Evolutionary conservation across 2,329 filamentous ascomycete genomes (phyloP).

Genomic region (Chalara sp.): DNA sequence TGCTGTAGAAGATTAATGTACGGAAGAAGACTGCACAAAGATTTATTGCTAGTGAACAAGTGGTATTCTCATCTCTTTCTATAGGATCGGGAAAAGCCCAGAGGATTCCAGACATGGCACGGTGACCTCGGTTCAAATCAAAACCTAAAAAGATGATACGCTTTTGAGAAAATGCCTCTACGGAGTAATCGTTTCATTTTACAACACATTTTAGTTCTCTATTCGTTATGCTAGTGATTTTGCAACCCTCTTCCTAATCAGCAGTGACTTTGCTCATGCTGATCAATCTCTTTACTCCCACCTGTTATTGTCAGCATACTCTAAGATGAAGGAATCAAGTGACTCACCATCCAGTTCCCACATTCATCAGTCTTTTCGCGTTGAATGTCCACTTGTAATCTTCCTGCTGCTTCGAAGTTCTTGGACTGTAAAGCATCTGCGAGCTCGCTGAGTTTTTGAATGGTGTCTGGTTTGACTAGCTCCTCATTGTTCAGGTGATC

Average conservation of each 20-base stretch:
- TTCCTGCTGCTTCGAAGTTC: constrained; percentile 62
- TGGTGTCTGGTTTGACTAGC: constrained; percentile 72
- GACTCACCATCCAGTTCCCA: constrained; percentile 78
- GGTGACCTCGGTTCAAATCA: too few species aligned
- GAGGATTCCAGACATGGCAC: too few species aligned
- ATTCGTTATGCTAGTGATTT: too few species aligned
- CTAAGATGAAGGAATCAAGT: background rate
- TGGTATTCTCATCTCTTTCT: too few species aligned
- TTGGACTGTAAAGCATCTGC: constrained; percentile 60
- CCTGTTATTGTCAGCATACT: constrained; percentile 43
- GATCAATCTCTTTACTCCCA: constrained; percentile 70
- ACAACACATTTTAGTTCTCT: too few species aligned
- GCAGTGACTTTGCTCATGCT: constrained; percentile 75
- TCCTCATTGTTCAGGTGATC: constrained; percentile 97
- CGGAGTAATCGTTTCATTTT: too few species aligned
- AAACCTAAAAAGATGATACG: too few species aligned
- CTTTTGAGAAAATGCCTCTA: too few species aligned
- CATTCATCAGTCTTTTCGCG: constrained; percentile 73
- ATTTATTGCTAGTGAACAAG: too few species aligned
- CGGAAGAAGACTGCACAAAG: too few species aligned
- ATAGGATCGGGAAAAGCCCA: too few species aligned
- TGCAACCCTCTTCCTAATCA: background rate
- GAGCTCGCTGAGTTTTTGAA: constrained; percentile 58
- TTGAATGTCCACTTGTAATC: constrained; percentile 68
- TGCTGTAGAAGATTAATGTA: too few species aligned